Percentiles rank a stretch among this genome's conserved stretches.
phyloP scores from a whole-genome alignment of 257 asterid genomes.

The Jacaranda mimosifolia region DNA sequence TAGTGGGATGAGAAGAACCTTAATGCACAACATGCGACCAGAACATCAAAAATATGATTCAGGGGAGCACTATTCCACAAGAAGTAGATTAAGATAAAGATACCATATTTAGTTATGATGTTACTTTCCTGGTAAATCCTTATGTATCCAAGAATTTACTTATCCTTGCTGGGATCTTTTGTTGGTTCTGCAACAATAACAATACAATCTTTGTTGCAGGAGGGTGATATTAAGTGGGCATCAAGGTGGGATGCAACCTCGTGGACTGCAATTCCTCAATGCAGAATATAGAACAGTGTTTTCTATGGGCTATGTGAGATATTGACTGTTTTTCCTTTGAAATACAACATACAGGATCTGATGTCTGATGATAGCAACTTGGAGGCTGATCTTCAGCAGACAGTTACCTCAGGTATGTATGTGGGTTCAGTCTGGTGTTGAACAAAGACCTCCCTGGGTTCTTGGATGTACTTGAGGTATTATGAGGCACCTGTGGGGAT shows the following conservation, averaged over 20 bases:
- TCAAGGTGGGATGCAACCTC: slow-evolving; percentile 96
- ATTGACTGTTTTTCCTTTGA: neutral
- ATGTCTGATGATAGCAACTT: slow-evolving; percentile 45
- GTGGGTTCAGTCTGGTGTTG: neutral
- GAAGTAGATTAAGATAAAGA: slow-evolving; percentile 78
- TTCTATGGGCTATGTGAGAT: too few relatives aligned
- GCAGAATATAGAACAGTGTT: too few relatives aligned
- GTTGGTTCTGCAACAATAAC: slow-evolving; percentile 21
- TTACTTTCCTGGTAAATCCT: slow-evolving; percentile 69
- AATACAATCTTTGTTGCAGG: slow-evolving; percentile 48
- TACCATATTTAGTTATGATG: slow-evolving; percentile 73
- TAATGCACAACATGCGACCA: slow-evolving; percentile 80
- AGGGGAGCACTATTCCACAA: slow-evolving; percentile 80
- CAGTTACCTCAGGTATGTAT: slow-evolving; percentile 60
- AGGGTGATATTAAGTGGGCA: slow-evolving; percentile 87
- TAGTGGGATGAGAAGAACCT: slow-evolving; percentile 88
- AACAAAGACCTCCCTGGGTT: neutral
- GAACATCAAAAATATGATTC: slow-evolving; percentile 72
- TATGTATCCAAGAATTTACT: neutral
- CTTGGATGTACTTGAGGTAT: neutral
- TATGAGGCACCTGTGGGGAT: neutral
- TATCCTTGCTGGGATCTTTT: slow-evolving; percentile 5
- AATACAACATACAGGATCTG: slow-evolving; percentile 46
- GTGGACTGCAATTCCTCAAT: too few relatives aligned
- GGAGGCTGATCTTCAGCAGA: slow-evolving; percentile 75